Conservation (phyloP, 495 filamentous ascomycete genomes). For the Eremomyces bilateralis region DNA sequence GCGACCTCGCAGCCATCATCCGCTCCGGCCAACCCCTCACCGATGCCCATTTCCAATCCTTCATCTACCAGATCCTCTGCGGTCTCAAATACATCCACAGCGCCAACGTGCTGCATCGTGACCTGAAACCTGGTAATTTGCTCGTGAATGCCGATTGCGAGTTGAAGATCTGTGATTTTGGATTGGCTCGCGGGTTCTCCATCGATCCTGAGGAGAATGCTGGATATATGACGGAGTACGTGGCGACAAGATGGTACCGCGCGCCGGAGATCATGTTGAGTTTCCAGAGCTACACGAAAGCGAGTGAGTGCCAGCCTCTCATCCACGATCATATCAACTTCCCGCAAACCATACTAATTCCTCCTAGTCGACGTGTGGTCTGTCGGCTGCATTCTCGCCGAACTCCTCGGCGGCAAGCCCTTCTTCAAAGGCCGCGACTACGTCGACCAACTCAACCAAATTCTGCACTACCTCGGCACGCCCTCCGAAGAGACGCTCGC, state of each 20-base stretch:
- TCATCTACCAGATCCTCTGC: constrained; percentile 98
- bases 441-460: constrained; percentile 97
- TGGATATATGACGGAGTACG: constrained; percentile 99
- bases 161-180: constrained; percentile 97
- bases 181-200: constrained; percentile 77
- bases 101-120: constrained; percentile 92
- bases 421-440: constrained; percentile 99
- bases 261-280: constrained; percentile 99
- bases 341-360: constrained; percentile 10
- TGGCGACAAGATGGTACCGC: constrained; percentile 97
- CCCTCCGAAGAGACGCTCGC: constrained; percentile 86
- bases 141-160: constrained; percentile 98
- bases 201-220: constrained; percentile 88
- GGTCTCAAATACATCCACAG: constrained; percentile 98
- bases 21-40: constrained; percentile 94
- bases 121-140: constrained; percentile 92
- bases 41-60: constrained; percentile 98
- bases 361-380: constrained; percentile 88
- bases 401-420: constrained; percentile 83
- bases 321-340: too few relatives aligned
- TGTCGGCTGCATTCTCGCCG: constrained; percentile 91
- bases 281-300: constrained; percentile 99
- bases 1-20: constrained; percentile 94
- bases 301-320: constrained; percentile 32
- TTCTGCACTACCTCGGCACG: constrained; percentile 91